Conservation (phyloP, 345 rosid species). For the Rubroshorea leprosula region DNA sequence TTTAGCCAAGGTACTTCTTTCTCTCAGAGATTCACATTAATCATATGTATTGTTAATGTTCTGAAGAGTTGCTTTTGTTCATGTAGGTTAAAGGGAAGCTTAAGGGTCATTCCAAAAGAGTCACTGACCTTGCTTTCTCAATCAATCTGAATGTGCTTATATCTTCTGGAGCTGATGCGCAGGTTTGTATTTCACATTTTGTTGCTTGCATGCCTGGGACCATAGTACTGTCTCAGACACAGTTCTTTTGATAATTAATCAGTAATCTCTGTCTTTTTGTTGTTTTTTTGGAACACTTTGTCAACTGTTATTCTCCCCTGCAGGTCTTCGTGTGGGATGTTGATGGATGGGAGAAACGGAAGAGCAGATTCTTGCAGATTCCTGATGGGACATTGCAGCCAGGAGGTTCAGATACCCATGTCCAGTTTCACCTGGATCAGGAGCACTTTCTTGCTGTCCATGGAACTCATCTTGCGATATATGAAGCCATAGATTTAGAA, state of each 20-base stretch:
- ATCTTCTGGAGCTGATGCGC: slow-evolving; percentile 49
- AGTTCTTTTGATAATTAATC: neutral
- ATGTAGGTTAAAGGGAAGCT: slow-evolving; percentile 32
- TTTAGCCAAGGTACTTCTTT: slow-evolving; percentile 20
- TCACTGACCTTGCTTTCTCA: slow-evolving; percentile 45
- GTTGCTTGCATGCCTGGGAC: neutral
- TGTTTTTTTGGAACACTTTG: neutral
- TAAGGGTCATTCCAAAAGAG: slow-evolving; percentile 32
- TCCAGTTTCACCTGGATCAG: slow-evolving; percentile 43
- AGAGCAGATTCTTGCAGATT: slow-evolving; percentile 18
- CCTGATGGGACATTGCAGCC: slow-evolving; percentile 9
- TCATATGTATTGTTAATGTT: neutral
- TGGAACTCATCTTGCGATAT: slow-evolving; percentile 28
- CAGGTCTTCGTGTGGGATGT: slow-evolving; percentile 33
- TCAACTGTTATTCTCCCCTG: slow-evolving; percentile 6
- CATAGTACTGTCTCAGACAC: too few species aligned
- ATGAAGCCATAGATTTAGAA: slow-evolving; percentile 23
- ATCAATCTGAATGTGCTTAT: slow-evolving; percentile 25
- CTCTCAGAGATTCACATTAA: neutral
- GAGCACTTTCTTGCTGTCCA: slow-evolving; percentile 29
- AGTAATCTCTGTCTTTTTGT: neutral
- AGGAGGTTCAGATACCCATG: slow-evolving; percentile 22
- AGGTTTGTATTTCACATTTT: slow-evolving; percentile 25
- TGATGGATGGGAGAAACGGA: slow-evolving; percentile 30
- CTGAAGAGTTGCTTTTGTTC: neutral